Conservation (phyloP, 2,329 filamentous ascomycete species). For the Sclerotinia glacialis region DNA sequence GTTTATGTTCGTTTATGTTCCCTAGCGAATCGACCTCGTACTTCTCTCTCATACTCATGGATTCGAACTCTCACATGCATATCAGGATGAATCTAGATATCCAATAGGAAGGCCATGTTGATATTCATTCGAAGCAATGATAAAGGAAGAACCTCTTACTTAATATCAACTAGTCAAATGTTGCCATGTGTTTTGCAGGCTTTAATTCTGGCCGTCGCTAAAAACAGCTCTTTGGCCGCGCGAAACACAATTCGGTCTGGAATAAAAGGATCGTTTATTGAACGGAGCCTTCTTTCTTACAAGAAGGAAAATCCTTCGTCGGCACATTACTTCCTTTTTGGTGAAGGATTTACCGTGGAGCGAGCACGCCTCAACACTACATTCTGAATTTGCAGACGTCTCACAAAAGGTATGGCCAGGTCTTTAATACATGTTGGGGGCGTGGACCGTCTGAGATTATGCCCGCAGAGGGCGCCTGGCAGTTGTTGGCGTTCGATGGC, state of each 20-base stretch:
- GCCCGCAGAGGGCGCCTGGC: neutral
- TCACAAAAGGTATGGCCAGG: neutral
- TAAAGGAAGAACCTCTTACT: neutral
- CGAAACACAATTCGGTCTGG: neutral
- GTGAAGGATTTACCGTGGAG: neutral
- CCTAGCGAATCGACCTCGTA: neutral
- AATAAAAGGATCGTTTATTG: neutral
- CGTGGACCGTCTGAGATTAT: neutral
- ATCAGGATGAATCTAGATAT: too few species aligned
- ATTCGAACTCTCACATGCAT: too few species aligned
- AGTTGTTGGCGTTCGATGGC: neutral
- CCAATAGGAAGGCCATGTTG: too few species aligned
- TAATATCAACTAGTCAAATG: neutral
- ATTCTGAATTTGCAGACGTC: neutral
- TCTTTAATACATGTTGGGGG: neutral
- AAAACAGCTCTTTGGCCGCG: neutral
- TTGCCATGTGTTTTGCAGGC: neutral
- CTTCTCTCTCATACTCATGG: too few species aligned
- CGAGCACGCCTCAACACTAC: neutral
- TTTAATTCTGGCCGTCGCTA: neutral
- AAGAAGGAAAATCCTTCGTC: neutral
- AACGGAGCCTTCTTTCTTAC: neutral
- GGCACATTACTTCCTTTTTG: neutral
- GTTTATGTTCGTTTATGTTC: neutral
- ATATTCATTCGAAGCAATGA: neutral